A percentile compares a stretch with the other conserved stretches of the same genome.
Evolutionary conservation across 495 filamentous ascomycete genomes (phyloP).

Genomic region (Filosporella fistucella): DNA sequence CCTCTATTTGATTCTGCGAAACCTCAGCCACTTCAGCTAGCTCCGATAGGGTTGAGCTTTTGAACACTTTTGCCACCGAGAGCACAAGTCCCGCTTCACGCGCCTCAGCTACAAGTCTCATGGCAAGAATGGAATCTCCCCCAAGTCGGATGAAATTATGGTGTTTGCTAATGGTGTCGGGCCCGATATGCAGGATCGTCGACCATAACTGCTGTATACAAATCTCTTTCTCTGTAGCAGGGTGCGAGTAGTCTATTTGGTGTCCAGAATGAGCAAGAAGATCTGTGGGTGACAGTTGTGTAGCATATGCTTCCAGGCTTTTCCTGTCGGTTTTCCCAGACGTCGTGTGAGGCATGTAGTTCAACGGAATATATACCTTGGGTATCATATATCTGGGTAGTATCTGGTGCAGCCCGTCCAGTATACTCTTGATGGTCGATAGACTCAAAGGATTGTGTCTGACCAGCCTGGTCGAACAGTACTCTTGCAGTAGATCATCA

Average conservation of each 20-base stretch:
- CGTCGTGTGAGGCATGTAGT: neutral
- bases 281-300: neutral
- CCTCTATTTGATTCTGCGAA: neutral
- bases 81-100: conserved; percentile 45
- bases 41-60: neutral
- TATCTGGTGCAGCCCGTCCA: neutral
- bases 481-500: neutral
- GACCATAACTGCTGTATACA: neutral
- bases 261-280: neutral
- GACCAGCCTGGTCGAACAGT: neutral
- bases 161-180: conserved; percentile 36
- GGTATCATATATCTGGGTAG: conserved; percentile 25
- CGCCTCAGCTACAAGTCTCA: conserved; percentile 60
- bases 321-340: conserved; percentile 4
- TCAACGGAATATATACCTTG: conserved; percentile 10
- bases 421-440: neutral
- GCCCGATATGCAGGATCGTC: neutral
- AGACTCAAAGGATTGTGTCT: neutral
- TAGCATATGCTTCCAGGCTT: neutral
- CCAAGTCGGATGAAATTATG: conserved; percentile 61
- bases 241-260: neutral
- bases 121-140: conserved; percentile 66
- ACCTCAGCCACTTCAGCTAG: neutral
- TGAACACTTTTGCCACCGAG: conserved; percentile 52
- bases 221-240: neutral